phyloP scores from a whole-genome alignment of 441 rosid genomes.

The Syzygium malaccense region DNA sequence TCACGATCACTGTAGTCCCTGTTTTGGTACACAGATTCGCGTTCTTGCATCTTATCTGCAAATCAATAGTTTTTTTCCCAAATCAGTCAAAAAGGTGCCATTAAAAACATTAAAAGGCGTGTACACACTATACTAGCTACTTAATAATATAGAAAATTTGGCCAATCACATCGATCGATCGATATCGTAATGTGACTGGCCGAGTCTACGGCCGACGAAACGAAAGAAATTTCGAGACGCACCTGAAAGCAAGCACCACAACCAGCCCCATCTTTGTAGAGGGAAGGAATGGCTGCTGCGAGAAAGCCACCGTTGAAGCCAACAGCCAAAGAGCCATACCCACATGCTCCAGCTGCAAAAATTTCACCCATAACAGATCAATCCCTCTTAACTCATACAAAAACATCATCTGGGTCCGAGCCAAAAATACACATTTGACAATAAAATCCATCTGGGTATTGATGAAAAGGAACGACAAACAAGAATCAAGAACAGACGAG shows the following conservation, averaged over 20 bases:
- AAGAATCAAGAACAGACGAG: not conserved
- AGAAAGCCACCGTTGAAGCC: constrained; percentile 52
- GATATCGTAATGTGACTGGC: not conserved
- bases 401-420: not conserved
- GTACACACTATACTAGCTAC: not conserved
- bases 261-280: constrained; percentile 77
- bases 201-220: not conserved
- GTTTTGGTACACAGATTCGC: constrained; percentile 34
- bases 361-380: constrained; percentile 7
- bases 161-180: not conserved
- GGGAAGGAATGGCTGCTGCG: constrained; percentile 61
- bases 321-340: constrained; percentile 70
- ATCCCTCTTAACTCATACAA: constrained; percentile 10
- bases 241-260: constrained; percentile 94
- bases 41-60: constrained; percentile 76
- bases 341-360: constrained; percentile 82
- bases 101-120: not conserved
- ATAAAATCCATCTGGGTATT: constrained; percentile 12
- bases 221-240: not conserved
- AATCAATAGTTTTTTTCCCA: not conserved
- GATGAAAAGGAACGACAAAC: not conserved
- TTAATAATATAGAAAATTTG: not conserved
- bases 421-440: not conserved
- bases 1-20: constrained; percentile 63
- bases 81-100: not conserved